Evolutionary conservation across 305 asterid genomes (phyloP).

Genomic region (Euphrasia arctica): DNA sequence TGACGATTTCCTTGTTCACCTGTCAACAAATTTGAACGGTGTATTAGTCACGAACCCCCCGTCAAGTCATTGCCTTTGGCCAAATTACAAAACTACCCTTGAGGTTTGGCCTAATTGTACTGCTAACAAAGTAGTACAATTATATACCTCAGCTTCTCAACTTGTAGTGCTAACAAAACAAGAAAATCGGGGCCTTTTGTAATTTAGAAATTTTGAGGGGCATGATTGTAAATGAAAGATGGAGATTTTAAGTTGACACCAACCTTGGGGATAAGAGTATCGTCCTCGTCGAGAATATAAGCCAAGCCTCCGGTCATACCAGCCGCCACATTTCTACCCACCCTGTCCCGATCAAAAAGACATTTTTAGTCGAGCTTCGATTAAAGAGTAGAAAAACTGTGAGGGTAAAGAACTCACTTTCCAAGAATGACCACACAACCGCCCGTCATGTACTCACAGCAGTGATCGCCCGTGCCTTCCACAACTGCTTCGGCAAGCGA

Average conservation of each 20-base stretch:
- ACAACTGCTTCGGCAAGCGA: constrained; percentile 97
- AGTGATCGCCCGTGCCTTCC: constrained; percentile 98
- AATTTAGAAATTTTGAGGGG: neutral
- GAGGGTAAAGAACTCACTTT: constrained; percentile 51
- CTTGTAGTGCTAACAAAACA: too few relatives aligned
- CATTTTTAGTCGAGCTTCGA: neutral
- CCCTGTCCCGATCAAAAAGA: constrained; percentile 43
- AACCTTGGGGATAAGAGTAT: constrained; percentile 85
- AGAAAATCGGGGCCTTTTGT: neutral
- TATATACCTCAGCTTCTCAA: too few relatives aligned
- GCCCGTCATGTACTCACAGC: constrained; percentile 99
- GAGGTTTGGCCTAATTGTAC: too few relatives aligned
- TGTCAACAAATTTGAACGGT: constrained; percentile 26
- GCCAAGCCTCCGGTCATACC: constrained; percentile 99
- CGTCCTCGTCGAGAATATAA: constrained; percentile 92
- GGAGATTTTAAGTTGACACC: constrained; percentile 12
- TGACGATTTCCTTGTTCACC: constrained; percentile 97
- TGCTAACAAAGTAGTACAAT: too few relatives aligned
- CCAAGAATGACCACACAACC: constrained; percentile 98
- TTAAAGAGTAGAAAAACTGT: neutral
- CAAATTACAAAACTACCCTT: too few relatives aligned
- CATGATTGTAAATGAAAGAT: neutral
- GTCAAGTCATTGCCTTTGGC: too few relatives aligned
- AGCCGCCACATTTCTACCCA: constrained; percentile 96
- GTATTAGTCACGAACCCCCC: neutral